Evolutionary conservation across 2,329 filamentous ascomycete species (phyloP).

Genomic region (Aspergillus persii): DNA sequence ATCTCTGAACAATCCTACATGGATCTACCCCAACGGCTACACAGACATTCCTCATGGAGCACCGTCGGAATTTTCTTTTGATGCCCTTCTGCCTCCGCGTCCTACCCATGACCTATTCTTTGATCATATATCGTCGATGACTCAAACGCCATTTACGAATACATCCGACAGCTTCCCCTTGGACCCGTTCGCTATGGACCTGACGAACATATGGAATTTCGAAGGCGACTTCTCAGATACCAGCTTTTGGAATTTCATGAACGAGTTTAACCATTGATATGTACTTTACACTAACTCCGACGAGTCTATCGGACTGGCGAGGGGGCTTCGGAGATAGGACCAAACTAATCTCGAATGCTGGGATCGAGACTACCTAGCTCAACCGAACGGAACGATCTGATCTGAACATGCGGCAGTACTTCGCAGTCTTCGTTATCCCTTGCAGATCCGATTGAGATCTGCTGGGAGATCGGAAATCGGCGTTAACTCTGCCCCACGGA

Average conservation of each 20-base stretch:
- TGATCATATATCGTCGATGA: conserved; percentile 9
- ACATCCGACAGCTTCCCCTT: neutral
- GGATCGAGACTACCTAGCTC: no score
- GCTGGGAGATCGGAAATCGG: no score
- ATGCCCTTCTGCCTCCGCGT: conserved; percentile 10
- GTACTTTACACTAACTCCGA: no score
- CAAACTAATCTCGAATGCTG: no score
- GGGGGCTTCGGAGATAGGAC: no score
- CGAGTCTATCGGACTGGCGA: no score
- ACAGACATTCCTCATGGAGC: neutral
- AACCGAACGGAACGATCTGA: no score
- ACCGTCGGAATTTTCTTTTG: neutral
- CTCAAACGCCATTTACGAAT: neutral
- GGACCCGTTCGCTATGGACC: neutral
- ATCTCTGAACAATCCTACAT: no score
- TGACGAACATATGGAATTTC: conserved; percentile 8
- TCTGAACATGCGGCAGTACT: no score
- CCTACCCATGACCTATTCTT: conserved; percentile 17
- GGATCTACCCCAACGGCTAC: neutral
- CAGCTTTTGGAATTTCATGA: conserved; percentile 20
- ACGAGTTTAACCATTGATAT: neutral
- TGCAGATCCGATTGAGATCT: no score
- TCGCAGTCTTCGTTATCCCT: no score
- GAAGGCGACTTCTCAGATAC: conserved; percentile 11
- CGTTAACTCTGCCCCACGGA: no score